Conservation (phyloP, 83 land plant species). For the Diphasiastrum complanatum region DNA sequence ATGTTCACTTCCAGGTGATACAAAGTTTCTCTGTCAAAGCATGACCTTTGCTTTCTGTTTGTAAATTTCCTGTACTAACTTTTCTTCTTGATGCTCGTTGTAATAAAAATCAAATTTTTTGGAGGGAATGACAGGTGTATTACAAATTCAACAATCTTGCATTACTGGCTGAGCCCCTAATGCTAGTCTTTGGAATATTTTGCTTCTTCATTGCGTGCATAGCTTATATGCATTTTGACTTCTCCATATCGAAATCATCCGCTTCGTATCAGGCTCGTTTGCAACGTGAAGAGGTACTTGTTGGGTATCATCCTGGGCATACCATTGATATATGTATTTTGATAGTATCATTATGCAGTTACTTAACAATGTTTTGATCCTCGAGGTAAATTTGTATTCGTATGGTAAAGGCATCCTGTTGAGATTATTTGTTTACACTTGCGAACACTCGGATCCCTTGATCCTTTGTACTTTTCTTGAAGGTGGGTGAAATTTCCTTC, state of each 20-base stretch:
- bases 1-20: constrained; percentile 63
- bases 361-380: no score
- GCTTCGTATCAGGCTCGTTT: constrained; percentile 72
- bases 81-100: constrained; percentile 3
- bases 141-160: constrained; percentile 75
- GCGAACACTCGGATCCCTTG: no score
- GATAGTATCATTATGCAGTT: no score
- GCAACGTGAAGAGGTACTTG: constrained; percentile 83
- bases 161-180: constrained; percentile 81
- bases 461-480: no score
- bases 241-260: constrained; percentile 84
- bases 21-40: background rate
- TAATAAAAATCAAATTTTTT: no score
- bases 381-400: no score
- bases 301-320: background rate
- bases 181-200: constrained; percentile 75
- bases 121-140: constrained; percentile 80
- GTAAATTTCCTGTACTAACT: background rate
- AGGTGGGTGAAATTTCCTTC: no score
- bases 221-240: constrained; percentile 60
- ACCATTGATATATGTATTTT: background rate
- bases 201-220: constrained; percentile 69
- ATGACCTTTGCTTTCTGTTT: background rate
- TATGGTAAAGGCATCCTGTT: no score
- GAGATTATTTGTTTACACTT: no score